Evolutionary conservation across 345 rosid species (phyloP).

Genomic region (Zanthoxylum bungeanum): DNA sequence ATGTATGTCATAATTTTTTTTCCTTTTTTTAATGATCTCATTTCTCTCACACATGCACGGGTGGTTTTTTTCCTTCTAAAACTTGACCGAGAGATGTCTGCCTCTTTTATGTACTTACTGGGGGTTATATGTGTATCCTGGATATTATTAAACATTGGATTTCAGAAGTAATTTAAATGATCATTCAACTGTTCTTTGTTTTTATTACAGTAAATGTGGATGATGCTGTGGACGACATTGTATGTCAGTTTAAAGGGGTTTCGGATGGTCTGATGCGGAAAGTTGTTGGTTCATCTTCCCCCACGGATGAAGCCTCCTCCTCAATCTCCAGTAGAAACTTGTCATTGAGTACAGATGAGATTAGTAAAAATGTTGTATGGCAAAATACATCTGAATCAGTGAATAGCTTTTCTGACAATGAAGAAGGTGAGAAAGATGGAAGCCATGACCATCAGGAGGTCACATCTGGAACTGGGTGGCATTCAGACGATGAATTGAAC

Average conservation of each 20-base stretch:
- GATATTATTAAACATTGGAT: not conserved
- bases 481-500: conserved; percentile 80
- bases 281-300: conserved; percentile 59
- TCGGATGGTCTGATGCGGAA: conserved; percentile 87
- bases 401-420: conserved; percentile 67
- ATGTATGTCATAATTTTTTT: not conserved
- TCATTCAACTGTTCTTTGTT: not conserved
- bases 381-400: conserved; percentile 47
- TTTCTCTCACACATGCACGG: not conserved
- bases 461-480: conserved; percentile 57
- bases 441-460: conserved; percentile 43
- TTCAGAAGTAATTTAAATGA: not conserved
- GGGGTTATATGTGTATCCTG: not conserved
- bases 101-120: not conserved
- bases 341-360: conserved; percentile 65
- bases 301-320: conserved; percentile 36
- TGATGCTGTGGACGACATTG: conserved; percentile 95
- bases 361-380: conserved; percentile 34
- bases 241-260: conserved; percentile 87
- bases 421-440: conserved; percentile 51
- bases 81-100: not conserved
- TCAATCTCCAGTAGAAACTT: conserved; percentile 36
- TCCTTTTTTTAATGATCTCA: not conserved
- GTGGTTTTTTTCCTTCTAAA: not conserved
- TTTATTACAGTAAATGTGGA: conserved; percentile 78